Evolutionary conservation across 495 filamentous ascomycete genomes (phyloP), one percentile per base, ranked within the genome.

Genomic region (Hypoxylon rickii): DNA sequence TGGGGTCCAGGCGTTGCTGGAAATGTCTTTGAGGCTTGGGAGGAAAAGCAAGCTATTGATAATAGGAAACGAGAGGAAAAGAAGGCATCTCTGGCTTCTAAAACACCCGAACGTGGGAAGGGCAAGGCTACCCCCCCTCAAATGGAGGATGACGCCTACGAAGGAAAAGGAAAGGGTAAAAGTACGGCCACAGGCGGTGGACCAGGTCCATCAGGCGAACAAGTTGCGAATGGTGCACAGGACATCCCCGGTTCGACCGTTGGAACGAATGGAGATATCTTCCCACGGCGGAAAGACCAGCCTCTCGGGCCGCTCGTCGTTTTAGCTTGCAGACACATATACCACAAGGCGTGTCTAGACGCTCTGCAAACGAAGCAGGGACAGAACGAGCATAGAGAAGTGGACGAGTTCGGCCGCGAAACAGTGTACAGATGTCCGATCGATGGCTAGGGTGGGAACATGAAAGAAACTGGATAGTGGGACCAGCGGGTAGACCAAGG

Each of bases 1-100:
- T 99, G 94, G 94, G 94, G 94, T 0, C 90, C 90, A 1, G 92
- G 91, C 2, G 88, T 89, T 13, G 86, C 89, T 0, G 83, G 86
- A 2, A 77, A 84, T 41, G 80, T 93, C 15, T 97, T 90, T 77
- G 82, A 88, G 29, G 86, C 84, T 6, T 97, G 90, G 91, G 84
- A 90, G 68, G 76, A 77, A 47, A 79, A 75, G 44, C 82, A 88
- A 63, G 71, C 74, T 7, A 67, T 73, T n/a, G 76, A 76, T 21
- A 70, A 74, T 19, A 68, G 62, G 55, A 67, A 63, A 8, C 59
- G 72, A 15, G 66, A 66, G 61, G 68, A 75, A 52, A 62, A 63
- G 51, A 68, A 67, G 33, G 54, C 60, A 6, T 45, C 40, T 0
- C 34, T 65, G 19, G 46, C 66, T 11, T 58, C 56, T 17, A 55